Base-by-base conservation (phyloP, 2,329 filamentous ascomycete species). In the Clonostachys rhizophaga region DNA sequence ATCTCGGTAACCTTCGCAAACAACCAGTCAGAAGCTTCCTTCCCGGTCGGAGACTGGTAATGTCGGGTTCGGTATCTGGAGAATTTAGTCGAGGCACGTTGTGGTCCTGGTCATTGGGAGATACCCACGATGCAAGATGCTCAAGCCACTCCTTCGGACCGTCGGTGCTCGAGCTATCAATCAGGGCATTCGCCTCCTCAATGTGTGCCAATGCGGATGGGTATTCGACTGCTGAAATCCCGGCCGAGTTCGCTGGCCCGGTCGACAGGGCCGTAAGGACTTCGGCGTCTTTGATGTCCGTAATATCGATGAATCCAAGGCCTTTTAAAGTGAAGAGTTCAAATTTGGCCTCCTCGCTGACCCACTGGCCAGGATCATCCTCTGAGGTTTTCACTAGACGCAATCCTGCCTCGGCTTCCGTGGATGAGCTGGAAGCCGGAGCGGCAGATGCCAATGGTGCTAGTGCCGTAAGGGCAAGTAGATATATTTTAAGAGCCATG, bases 1-100 rank as follows among this genome's bases (percentile, higher is more conserved):
- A 69, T 56, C 42, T 53, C 56, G 42, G 58, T 56, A 40, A 70
- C 64, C n/a, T 64, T 65, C 34, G 65, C 58, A 50, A 66, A 70
- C 45, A 76, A 58, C 70, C 70, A 75, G 5, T 59, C 56, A 0
- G 67, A 63, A 20, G 70, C 64, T 34, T 69, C 57, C 2, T 63
- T 62, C 8, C 70, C 70, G 48, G 69, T 69, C 5, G 56, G 52
- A 12, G 65, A 67, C 36, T 54, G 55, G 58, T 74, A 75, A 57
- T 75, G 68, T 12, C 69, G 66, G 47, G 65, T 71, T 47, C 63
- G 59, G 54, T 66, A 68, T 47, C 61, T 59, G 35, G 49, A 51
- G 6, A 17, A 39, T 24, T 65, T 54, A 2, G 65, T 60, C 6
- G 67, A 30, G 9, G 24, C 24, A 30, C 69, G 53, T 68, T 67